These are phyloP conservation scores for Collybiopsis luxurians DNA, from an alignment of 768 basidiomycete genomes.

Conservation along the genomic window DNA sequence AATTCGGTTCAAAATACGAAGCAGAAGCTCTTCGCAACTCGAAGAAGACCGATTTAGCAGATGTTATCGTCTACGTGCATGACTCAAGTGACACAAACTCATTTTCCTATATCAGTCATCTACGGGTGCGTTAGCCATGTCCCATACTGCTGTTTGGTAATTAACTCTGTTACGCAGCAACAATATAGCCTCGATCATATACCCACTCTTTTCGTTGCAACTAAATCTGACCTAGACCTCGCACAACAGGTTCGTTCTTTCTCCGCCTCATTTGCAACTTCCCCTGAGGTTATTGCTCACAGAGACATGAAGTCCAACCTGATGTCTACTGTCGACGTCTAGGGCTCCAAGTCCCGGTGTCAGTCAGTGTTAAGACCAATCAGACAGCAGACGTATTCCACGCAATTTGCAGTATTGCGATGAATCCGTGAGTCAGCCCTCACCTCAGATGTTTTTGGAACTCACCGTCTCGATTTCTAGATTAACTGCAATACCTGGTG, in stretches of 20 bases:
- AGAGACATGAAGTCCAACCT: conserved; percentile 98
- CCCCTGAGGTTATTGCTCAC: conserved; percentile 7
- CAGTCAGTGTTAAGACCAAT: conserved; percentile 86
- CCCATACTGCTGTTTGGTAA: conserved; percentile 1
- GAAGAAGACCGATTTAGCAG: conserved; percentile 89
- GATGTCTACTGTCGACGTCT: conserved; percentile 93
- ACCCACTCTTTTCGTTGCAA: conserved; percentile 96
- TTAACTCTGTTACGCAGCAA: conserved; percentile 63
- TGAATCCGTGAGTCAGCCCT: conserved; percentile 71
- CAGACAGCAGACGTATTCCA: conserved; percentile 88
- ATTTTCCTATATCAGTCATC: conserved; percentile 96
- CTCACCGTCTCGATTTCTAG: conserved; percentile 28
- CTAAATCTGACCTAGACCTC: conserved; percentile 96
- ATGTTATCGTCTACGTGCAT: conserved; percentile 94
- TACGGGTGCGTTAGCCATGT: conserved; percentile 57
- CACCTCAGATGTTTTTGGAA: conserved; percentile 14
- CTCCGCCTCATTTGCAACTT: conserved; percentile 1
- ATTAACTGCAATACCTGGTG: conserved; percentile 72
- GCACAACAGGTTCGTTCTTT: conserved; percentile 74
- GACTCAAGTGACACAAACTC: conserved; percentile 99
- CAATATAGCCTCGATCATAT: conserved; percentile 95
- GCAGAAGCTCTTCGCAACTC: conserved; percentile 83
- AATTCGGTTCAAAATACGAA: conserved; percentile 96
- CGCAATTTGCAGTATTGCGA: conserved; percentile 77
- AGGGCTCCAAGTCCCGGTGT: conserved; percentile 89